These are phyloP conservation scores for Ophiostoma triangulosporum DNA, from an alignment of 2,329 filamentous ascomycete genomes.

Conservation along the genomic window DNA sequence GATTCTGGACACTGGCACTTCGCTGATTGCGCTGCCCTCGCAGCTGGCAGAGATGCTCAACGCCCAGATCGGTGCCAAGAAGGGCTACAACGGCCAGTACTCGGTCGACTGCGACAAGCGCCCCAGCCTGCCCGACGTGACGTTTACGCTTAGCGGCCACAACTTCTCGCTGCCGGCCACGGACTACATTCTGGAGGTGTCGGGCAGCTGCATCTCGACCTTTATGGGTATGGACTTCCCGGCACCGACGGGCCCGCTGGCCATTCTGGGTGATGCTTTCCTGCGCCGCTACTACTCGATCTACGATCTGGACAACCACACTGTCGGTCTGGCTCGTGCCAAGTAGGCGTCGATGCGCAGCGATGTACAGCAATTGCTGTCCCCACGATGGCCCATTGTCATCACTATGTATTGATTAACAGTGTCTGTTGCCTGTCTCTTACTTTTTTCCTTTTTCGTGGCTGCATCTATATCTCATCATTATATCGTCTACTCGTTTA, in stretches of 20 bases:
- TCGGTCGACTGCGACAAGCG: constrained; percentile 80
- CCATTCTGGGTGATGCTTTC: constrained; percentile 84
- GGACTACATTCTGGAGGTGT: constrained; percentile 93
- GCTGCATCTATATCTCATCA: too few relatives aligned
- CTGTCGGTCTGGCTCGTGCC: constrained; percentile 78
- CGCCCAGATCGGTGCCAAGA: constrained; percentile 95
- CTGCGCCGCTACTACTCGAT: constrained; percentile 85
- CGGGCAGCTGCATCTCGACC: constrained; percentile 89
- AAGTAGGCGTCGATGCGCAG: constrained; percentile 31
- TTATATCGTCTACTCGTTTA: too few relatives aligned
- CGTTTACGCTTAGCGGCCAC: constrained; percentile 78
- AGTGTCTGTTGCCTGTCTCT: too few relatives aligned
- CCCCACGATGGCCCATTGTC: too few relatives aligned
- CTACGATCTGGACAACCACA: constrained; percentile 82
- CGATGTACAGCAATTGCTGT: too few relatives aligned
- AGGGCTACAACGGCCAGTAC: constrained; percentile 95
- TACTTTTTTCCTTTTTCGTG: too few relatives aligned
- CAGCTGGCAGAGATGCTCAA: constrained; percentile 92
- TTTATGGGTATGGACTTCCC: constrained; percentile 97
- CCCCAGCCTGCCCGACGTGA: constrained; percentile 73
- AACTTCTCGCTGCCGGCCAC: constrained; percentile 82
- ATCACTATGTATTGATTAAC: too few relatives aligned
- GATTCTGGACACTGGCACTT: constrained; percentile 96
- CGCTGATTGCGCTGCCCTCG: constrained; percentile 85
- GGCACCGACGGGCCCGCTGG: constrained; percentile 76